These are phyloP conservation scores for Phyllosticta citrichinensis DNA, from an alignment of 2,329 filamentous ascomycete species.

Conservation along the genomic window DNA sequence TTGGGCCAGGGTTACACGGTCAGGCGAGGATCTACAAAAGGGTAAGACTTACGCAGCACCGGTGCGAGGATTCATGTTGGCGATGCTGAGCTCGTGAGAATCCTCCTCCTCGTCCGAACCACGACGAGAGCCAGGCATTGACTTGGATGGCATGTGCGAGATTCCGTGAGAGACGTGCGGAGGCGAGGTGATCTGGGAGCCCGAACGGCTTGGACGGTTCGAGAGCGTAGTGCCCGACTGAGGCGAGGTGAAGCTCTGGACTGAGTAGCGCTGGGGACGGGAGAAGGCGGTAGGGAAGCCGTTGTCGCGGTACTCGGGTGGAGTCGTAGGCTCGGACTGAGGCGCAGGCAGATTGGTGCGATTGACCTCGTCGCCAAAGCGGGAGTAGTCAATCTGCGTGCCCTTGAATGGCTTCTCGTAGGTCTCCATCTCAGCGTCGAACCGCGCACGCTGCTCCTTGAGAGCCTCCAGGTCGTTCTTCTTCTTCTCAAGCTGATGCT, in stretches of 20 bases:
- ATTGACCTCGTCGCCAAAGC: constrained; percentile 71
- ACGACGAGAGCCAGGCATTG: constrained; percentile 74
- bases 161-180: constrained; percentile 48
- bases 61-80: constrained; percentile 37
- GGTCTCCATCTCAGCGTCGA: constrained; percentile 86
- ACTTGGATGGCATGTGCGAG: constrained; percentile 66
- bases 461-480: constrained; percentile 86
- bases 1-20: not conserved
- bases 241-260: constrained; percentile 75
- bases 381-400: constrained; percentile 73
- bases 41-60: constrained; percentile 56
- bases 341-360: constrained; percentile 47
- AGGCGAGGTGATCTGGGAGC: constrained; percentile 72
- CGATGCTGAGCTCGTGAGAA: constrained; percentile 62
- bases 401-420: constrained; percentile 75
- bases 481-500: constrained; percentile 75
- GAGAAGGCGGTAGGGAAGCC: constrained; percentile 74
- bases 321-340: constrained; percentile 91
- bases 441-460: constrained; percentile 76
- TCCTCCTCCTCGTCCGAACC: constrained; percentile 82
- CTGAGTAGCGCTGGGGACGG: constrained; percentile 78
- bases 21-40: constrained; percentile 1
- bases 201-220: constrained; percentile 63
- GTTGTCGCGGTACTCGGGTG: constrained; percentile 80
- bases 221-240: constrained; percentile 45